Percentiles rank a stretch among this genome's conserved stretches.
Evolutionary conservation across 345 rosid species (phyloP).

Genomic region (Ceriops decandra): DNA sequence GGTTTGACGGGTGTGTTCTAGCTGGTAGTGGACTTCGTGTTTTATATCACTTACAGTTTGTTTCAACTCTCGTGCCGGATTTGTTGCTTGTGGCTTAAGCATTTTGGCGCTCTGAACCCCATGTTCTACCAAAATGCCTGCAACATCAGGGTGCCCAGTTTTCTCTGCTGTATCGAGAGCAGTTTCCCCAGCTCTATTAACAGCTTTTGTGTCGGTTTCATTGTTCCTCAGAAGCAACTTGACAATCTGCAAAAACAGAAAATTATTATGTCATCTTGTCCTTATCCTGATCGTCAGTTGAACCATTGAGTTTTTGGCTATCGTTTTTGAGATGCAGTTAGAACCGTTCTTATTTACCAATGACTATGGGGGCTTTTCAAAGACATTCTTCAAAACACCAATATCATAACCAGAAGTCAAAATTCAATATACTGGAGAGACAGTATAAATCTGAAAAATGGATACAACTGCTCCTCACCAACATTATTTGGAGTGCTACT

Average conservation of each 20-base stretch:
- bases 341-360: too few relatives aligned
- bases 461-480: too few relatives aligned
- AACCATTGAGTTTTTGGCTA: not conserved
- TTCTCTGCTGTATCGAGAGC: slow-evolving; percentile 89
- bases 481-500: too few relatives aligned
- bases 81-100: slow-evolving; percentile 45
- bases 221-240: slow-evolving; percentile 47
- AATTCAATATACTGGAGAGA: too few relatives aligned
- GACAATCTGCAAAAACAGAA: slow-evolving; percentile 53
- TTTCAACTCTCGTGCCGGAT: slow-evolving; percentile 73
- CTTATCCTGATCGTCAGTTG: slow-evolving; percentile 6
- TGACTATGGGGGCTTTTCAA: too few relatives aligned
- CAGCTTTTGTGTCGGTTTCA: slow-evolving; percentile 44
- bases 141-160: slow-evolving; percentile 49
- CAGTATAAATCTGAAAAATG: too few relatives aligned
- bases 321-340: too few relatives aligned
- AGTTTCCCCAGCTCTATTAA: slow-evolving; percentile 69
- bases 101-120: slow-evolving; percentile 70
- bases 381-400: too few relatives aligned
- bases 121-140: slow-evolving; percentile 45
- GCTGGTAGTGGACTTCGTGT: slow-evolving; percentile 85
- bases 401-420: too few relatives aligned
- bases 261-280: not conserved
- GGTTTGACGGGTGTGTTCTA: slow-evolving; percentile 87
- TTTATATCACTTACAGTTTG: slow-evolving; percentile 95